Evolutionary conservation across 345 rosid species (phyloP).

Genomic region (Hibiscus tridactylites): DNA sequence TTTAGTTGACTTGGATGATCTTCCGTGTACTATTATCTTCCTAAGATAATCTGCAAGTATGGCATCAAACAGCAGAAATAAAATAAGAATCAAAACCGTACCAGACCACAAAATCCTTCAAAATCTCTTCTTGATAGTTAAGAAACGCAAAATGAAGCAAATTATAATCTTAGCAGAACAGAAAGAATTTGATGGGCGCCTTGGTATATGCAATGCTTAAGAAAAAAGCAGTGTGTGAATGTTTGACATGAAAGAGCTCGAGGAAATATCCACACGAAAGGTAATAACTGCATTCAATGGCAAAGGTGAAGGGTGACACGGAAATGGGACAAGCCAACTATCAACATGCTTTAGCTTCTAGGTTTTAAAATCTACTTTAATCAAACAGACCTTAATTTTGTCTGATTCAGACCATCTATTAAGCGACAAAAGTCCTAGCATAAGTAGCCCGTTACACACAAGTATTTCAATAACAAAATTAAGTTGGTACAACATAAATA

Average conservation of each 20-base stretch:
- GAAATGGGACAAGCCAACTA: background rate
- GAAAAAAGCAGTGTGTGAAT: no score
- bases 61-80: background rate
- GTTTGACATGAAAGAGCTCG: background rate
- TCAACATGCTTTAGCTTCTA: background rate
- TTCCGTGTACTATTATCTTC: slow-evolving; percentile 96
- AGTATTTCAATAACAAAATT: no score
- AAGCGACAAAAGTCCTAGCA: background rate
- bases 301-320: background rate
- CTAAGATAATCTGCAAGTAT: slow-evolving; percentile 69
- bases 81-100: background rate
- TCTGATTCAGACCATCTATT: background rate
- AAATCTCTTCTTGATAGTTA: background rate
- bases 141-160: background rate
- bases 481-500: no score
- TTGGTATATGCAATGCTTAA: background rate
- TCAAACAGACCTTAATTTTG: background rate
- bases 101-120: background rate
- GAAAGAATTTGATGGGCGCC: background rate
- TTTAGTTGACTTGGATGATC: slow-evolving; percentile 96
- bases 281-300: background rate
- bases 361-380: background rate
- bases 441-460: background rate
- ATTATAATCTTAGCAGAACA: background rate
- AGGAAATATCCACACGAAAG: background rate